Evolutionary conservation across 306 rosid genomes (phyloP).

Genomic region (Rubus parviflorus): DNA sequence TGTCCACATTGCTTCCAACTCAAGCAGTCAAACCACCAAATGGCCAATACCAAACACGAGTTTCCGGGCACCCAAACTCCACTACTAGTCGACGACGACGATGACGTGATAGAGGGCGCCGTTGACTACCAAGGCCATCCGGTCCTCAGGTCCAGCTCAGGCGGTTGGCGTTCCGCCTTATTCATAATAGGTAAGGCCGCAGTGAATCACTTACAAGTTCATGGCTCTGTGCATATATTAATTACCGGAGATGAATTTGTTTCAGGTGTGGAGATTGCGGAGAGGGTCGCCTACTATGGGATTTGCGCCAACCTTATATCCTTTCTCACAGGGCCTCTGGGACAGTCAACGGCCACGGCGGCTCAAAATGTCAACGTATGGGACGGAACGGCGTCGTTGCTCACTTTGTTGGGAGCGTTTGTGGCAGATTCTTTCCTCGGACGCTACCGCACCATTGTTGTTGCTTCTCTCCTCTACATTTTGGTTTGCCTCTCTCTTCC

Average conservation of each 20-base stretch:
- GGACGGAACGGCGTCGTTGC: neutral
- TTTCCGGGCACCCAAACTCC: neutral
- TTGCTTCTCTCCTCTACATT: neutral
- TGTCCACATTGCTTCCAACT: too few species aligned
- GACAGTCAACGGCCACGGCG: neutral
- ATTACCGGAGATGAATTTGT: neutral
- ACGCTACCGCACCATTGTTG: neutral
- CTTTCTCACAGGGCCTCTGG: neutral
- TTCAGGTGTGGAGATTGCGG: neutral
- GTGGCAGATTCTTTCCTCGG: neutral
- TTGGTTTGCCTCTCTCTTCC: neutral
- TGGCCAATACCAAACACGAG: too few species aligned
- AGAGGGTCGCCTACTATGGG: neutral
- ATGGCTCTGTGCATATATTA: neutral
- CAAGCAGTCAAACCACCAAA: too few species aligned
- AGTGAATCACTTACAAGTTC: neutral
- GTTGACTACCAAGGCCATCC: neutral
- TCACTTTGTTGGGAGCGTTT: neutral
- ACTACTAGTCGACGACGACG: neutral
- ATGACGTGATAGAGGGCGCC: too few species aligned
- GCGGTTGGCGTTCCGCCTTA: neutral
- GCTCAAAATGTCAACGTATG: neutral
- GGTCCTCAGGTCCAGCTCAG: neutral
- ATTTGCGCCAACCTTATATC: neutral
- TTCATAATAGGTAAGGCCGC: neutral